Evolutionary conservation across 768 basidiomycete genomes (phyloP).

Genomic region (Austroboletus festivus): DNA sequence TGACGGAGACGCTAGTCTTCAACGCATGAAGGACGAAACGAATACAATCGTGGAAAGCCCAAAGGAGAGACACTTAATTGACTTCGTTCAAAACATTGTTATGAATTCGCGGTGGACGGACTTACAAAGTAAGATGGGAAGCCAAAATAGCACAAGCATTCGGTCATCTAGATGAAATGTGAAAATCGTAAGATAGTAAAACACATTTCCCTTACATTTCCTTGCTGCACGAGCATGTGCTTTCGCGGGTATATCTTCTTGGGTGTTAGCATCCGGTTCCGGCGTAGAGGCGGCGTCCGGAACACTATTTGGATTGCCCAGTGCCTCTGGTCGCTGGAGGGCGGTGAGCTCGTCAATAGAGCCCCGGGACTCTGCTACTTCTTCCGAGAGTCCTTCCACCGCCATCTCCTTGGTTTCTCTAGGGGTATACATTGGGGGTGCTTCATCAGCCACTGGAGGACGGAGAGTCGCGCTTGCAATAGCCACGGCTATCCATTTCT

Average conservation of each 20-base stretch:
- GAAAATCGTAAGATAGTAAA: background rate
- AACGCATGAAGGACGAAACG: constrained; percentile 50
- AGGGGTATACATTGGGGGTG: constrained; percentile 75
- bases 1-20: constrained; percentile 47
- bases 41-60: constrained; percentile 55
- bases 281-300: constrained; percentile 50
- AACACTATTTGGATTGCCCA: constrained; percentile 38
- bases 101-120: constrained; percentile 14
- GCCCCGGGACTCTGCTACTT: constrained; percentile 4
- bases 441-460: constrained; percentile 44
- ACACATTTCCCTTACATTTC: constrained; percentile 52
- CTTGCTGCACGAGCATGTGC: constrained; percentile 44
- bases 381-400: background rate
- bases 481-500: constrained; percentile 67
- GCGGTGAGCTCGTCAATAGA: constrained; percentile 9
- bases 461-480: constrained; percentile 46
- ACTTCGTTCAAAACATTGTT: constrained; percentile 6
- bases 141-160: constrained; percentile 84
- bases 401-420: constrained; percentile 36
- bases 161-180: constrained; percentile 57
- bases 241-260: constrained; percentile 56
- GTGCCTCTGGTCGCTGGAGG: constrained; percentile 21
- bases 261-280: constrained; percentile 67
- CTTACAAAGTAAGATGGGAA: constrained; percentile 79
- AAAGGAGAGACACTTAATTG: constrained; percentile 53